phyloP scores from a whole-genome alignment of 2,329 filamentous ascomycete genomes.

The Calonectria naviculata region DNA sequence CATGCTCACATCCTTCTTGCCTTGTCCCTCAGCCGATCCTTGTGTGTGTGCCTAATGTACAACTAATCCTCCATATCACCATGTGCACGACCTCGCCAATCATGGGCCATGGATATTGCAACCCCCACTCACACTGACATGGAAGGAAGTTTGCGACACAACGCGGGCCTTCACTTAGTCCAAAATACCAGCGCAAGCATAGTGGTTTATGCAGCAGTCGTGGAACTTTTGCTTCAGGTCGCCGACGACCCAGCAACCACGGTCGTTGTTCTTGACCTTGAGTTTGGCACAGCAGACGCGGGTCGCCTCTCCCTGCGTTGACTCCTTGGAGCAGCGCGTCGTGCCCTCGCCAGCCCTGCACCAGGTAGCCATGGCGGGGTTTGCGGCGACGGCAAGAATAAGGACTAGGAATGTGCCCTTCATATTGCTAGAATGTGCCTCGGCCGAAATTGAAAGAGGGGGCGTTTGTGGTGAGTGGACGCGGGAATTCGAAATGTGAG shows the following conservation, averaged over 20 bases:
- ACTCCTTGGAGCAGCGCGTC: neutral
- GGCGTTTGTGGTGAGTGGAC: too few relatives aligned
- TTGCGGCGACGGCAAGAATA: neutral
- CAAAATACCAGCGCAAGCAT: neutral
- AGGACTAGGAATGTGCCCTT: neutral
- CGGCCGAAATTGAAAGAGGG: neutral
- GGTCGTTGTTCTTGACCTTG: neutral
- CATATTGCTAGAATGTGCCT: neutral
- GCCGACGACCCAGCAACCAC: neutral
- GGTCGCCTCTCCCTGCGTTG: neutral
- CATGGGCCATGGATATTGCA: neutral
- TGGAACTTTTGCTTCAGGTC: neutral
- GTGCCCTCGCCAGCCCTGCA: neutral
- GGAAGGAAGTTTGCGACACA: neutral
- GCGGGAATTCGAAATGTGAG: neutral
- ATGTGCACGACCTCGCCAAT: too few relatives aligned
- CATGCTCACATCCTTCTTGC: too few relatives aligned
- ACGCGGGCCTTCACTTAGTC: neutral
- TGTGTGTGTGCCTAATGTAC: too few relatives aligned
- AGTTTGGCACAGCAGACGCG: neutral
- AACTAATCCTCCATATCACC: too few relatives aligned
- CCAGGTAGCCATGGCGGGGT: neutral
- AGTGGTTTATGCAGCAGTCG: neutral
- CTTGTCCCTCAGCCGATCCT: too few relatives aligned
- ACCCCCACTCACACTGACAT: neutral